Conservation (phyloP, 257 asterid species). For the Scutellaria baicalensis region DNA sequence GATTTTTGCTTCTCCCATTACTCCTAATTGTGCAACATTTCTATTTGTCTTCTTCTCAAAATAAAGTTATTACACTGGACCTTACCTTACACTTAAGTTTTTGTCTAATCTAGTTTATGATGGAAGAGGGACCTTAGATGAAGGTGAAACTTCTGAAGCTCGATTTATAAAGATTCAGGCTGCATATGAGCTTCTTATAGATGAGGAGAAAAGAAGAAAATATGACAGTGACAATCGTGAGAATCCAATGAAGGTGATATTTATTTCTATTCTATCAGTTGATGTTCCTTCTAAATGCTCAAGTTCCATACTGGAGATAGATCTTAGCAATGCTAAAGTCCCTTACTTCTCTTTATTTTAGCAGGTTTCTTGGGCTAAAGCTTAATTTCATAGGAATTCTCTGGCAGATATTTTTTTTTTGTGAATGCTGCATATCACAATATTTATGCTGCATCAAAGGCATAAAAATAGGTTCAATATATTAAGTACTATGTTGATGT, state of each 20-base stretch:
- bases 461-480: neutral
- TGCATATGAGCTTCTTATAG: slow-evolving; percentile 89
- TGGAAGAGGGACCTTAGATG: slow-evolving; percentile 90
- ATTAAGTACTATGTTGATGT: neutral
- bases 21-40: slow-evolving; percentile 5
- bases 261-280: slow-evolving; percentile 5
- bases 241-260: slow-evolving; percentile 85
- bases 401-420: neutral
- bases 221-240: slow-evolving; percentile 71
- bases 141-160: slow-evolving; percentile 96
- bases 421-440: neutral
- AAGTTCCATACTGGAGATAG: neutral
- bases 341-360: neutral
- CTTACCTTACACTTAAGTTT: slow-evolving; percentile 18
- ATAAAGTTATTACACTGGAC: neutral
- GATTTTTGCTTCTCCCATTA: neutral
- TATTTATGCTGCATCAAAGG: neutral
- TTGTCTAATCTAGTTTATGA: slow-evolving; percentile 48
- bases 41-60: neutral
- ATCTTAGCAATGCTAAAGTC: neutral
- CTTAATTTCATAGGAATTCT: neutral
- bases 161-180: slow-evolving; percentile 96
- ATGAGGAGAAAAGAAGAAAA: slow-evolving; percentile 62
- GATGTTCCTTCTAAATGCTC: neutral
- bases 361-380: neutral